A percentile compares a stretch with the other conserved stretches of the same genome.
Evolutionary conservation across 73 alveolate genomes (phyloP).

Genomic region (Stentor roeselii): DNA sequence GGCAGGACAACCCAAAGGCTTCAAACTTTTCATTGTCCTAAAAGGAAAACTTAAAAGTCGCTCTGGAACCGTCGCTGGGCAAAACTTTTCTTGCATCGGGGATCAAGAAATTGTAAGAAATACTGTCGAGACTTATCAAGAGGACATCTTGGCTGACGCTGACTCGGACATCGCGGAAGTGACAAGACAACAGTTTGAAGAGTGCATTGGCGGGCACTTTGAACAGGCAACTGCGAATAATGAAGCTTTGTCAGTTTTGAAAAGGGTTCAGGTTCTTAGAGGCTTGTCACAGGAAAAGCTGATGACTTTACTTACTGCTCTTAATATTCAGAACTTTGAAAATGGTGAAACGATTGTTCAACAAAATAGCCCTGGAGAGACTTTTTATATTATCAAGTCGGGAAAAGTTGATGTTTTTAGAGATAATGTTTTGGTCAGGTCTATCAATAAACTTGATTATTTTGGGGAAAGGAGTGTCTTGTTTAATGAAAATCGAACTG

Average conservation of each 20-base stretch:
- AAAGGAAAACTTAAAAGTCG: neutral
- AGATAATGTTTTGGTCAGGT: conserved; percentile 65
- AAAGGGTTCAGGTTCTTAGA: conserved; percentile 29
- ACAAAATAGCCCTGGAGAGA: conserved; percentile 79
- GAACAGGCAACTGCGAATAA: neutral
- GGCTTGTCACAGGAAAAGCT: conserved; percentile 40
- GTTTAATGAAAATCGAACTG: conserved; percentile 52
- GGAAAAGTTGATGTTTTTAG: conserved; percentile 69
- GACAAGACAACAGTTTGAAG: conserved; percentile 34
- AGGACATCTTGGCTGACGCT: neutral
- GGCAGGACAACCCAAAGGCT: neutral
- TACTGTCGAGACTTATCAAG: neutral
- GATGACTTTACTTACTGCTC: conserved; percentile 28
- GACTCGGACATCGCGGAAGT: conserved; percentile 44
- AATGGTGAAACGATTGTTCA: conserved; percentile 58
- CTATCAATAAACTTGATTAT: conserved; percentile 71
- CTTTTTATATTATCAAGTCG: conserved; percentile 68
- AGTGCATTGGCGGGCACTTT: conserved; percentile 23
- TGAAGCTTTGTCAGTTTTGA: neutral
- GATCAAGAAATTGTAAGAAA: neutral
- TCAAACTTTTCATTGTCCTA: neutral
- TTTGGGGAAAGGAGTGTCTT: conserved; percentile 78
- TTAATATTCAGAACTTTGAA: conserved; percentile 50
- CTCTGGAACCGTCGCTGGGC: neutral
- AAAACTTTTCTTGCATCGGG: neutral